Conservation (phyloP, 345 rosid species). For the Brassica rapa region DNA sequence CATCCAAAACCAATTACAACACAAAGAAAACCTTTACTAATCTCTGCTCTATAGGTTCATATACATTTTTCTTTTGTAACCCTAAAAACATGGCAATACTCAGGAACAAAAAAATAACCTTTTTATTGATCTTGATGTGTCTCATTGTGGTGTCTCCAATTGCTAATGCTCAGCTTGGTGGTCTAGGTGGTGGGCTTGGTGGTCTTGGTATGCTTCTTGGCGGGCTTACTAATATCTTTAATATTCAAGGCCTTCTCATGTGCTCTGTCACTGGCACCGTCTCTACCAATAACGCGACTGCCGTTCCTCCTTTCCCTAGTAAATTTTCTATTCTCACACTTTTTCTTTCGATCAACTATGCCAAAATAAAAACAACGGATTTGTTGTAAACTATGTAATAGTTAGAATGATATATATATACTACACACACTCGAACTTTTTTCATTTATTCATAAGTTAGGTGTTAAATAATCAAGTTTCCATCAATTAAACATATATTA, state of each 20-base stretch:
- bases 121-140: slow-evolving; percentile 28
- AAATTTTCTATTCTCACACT: slow-evolving; percentile 26
- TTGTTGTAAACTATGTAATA: not conserved
- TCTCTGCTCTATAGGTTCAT: not conserved
- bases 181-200: slow-evolving; percentile 32
- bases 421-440: not conserved
- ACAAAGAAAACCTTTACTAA: slow-evolving; percentile 1
- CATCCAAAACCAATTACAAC: slow-evolving; percentile 22
- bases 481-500: not conserved
- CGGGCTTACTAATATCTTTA: slow-evolving; percentile 42
- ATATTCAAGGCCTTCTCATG: slow-evolving; percentile 48
- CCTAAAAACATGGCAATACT: slow-evolving; percentile 16
- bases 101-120: slow-evolving; percentile 23
- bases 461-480: not conserved
- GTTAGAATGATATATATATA: not conserved
- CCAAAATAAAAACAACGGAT: not conserved
- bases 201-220: slow-evolving; percentile 44
- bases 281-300: not conserved
- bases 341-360: not conserved
- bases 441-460: not conserved
- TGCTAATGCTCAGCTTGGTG: slow-evolving; percentile 58
- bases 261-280: slow-evolving; percentile 50
- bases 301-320: slow-evolving; percentile 40
- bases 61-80: not conserved
- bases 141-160: slow-evolving; percentile 36